Evolutionary conservation across 78 protist genomes (phyloP).

Genomic region (Salpingoeca rosetta): DNA sequence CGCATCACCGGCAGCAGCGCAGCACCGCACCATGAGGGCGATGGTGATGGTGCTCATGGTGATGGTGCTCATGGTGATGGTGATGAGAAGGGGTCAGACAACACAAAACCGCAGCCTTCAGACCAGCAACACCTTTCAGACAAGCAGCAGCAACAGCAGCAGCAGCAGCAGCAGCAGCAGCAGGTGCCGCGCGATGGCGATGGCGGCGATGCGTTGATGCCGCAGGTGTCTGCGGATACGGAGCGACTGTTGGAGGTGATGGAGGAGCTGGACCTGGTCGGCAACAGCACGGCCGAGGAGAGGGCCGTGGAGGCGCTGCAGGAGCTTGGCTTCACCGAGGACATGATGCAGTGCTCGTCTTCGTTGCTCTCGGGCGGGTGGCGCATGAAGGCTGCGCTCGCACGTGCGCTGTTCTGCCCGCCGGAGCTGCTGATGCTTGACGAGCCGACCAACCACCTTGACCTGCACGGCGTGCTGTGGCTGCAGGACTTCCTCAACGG

Average conservation of each 20-base stretch:
- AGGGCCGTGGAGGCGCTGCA: not conserved
- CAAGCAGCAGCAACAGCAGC: too few species aligned
- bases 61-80: too few species aligned
- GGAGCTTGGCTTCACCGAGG: conserved; percentile 76
- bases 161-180: too few species aligned
- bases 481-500: conserved; percentile 54
- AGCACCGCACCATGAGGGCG: not conserved
- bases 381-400: conserved; percentile 81
- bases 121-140: too few species aligned
- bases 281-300: conserved; percentile 1
- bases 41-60: not conserved
- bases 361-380: conserved; percentile 78
- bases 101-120: too few species aligned
- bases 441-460: conserved; percentile 89
- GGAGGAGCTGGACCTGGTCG: conserved; percentile 18
- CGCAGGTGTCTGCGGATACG: too few species aligned
- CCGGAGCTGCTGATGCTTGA: conserved; percentile 90
- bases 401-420: conserved; percentile 81
- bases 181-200: too few species aligned
- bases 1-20: not conserved
- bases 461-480: conserved; percentile 76
- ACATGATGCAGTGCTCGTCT: conserved; percentile 41
- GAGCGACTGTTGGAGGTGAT: not conserved
- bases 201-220: too few species aligned
- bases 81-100: too few species aligned